These are phyloP conservation scores for Diaporthe sp. DNA, from an alignment of 2,329 filamentous ascomycete genomes.

Conservation along the genomic window DNA sequence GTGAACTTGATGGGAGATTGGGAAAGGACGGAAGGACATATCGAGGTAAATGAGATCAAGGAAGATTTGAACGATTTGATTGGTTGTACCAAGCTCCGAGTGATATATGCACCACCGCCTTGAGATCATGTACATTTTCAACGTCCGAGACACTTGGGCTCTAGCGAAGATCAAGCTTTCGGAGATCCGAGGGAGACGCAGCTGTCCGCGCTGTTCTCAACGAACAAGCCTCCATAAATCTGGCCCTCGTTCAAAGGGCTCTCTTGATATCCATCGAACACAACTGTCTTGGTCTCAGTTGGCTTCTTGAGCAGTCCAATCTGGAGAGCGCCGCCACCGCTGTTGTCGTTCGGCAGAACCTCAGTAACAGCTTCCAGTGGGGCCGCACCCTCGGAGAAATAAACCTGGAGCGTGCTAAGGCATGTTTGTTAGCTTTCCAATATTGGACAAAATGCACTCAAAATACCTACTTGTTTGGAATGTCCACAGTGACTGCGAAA, in stretches of 20 bases:
- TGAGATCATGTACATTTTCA: not conserved
- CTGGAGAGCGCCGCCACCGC: conserved; percentile 71
- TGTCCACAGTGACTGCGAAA: conserved; percentile 69
- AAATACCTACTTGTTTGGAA: not conserved
- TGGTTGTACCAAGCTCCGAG: too few relatives aligned
- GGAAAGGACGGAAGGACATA: too few relatives aligned
- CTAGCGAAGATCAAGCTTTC: not conserved
- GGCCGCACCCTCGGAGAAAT: conserved; percentile 63
- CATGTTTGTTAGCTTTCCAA: not conserved
- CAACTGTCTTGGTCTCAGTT: conserved; percentile 59
- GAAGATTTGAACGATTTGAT: not conserved
- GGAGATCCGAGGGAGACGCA: conserved; percentile 50
- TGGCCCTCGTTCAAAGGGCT: conserved; percentile 63
- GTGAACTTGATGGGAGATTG: too few relatives aligned
- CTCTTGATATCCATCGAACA: conserved; percentile 61
- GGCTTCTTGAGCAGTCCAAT: conserved; percentile 74
- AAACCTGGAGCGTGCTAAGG: conserved; percentile 65
- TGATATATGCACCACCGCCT: too few relatives aligned
- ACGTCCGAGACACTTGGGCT: not conserved
- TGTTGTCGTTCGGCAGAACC: conserved; percentile 61
- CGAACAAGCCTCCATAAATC: conserved; percentile 64
- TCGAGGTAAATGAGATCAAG: not conserved
- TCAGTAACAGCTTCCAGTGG: conserved; percentile 61
- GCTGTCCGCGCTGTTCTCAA: conserved; percentile 59
- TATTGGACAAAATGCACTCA: rapidly evolving